phyloP scores from a whole-genome alignment of 2,329 filamentous ascomycete genomes.

The Podosphaera aphanis region DNA sequence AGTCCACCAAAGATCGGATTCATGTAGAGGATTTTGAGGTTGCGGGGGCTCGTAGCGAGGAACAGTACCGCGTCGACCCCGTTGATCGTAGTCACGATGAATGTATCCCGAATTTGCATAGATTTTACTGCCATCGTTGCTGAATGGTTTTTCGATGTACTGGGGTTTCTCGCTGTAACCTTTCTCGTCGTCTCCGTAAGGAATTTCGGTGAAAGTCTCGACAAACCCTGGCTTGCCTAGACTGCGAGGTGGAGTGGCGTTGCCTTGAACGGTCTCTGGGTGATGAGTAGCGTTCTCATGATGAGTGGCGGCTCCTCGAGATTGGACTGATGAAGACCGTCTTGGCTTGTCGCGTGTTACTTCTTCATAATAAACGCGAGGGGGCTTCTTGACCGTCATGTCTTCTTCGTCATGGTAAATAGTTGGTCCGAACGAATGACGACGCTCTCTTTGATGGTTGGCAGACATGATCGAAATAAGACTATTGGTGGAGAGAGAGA shows the following conservation, averaged over 20 bases:
- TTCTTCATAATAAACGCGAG: background rate
- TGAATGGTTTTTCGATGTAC: background rate
- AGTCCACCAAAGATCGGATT: slow-evolving; percentile 10
- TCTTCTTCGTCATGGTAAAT: slow-evolving; percentile 1
- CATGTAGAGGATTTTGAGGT: background rate
- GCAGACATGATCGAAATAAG: background rate
- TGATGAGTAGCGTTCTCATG: background rate
- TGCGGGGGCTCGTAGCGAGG: background rate
- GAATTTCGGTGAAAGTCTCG: background rate
- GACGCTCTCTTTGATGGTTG: background rate
- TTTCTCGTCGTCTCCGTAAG: background rate
- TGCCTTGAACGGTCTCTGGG: background rate
- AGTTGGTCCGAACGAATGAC: background rate
- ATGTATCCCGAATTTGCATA: background rate
- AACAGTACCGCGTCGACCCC: background rate
- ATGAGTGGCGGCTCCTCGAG: background rate
- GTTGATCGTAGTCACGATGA: background rate
- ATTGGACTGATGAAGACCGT: background rate
- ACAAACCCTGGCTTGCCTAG: background rate
- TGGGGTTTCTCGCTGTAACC: background rate
- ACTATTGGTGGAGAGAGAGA: background rate
- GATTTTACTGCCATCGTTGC: background rate
- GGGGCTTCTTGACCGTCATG: background rate
- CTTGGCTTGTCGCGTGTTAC: background rate
- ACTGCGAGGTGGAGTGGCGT: background rate